Evolutionary conservation across 208 protist genomes (phyloP), one percentile per base, ranked within the genome.

Genomic region (Trypanosoma melophagium): DNA sequence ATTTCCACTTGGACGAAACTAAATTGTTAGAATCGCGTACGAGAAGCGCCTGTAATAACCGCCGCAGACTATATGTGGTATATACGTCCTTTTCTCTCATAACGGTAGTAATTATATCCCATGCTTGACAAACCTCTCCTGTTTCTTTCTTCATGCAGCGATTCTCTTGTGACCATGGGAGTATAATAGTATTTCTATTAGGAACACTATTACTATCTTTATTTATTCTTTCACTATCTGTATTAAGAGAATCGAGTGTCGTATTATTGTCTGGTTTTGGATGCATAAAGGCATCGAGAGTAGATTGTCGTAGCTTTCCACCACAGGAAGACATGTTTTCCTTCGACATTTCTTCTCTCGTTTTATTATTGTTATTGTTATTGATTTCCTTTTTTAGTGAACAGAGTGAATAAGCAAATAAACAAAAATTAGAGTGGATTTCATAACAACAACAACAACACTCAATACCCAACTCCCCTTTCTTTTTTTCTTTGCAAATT

Each of bases 81-180:
- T 41, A 4, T 12, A 56, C 56, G 4, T 24, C 19, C n/a, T 73
- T 66, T 13, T 76, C 28, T 25, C 42, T 47, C 0, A 89, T 59
- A 7, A 80, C 52, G 12, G 66, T 40, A 28, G 47, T 35, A 19
- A 89, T 61, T 8, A 74, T 35, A 13, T 76, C 62, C 76, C 80
- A 89, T 16, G 69, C 71, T 10, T 40, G 14, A 14, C 53, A 17
- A 8, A 22, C n/a, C 0, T 74, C 35, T 21, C 64, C 67, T 7
- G 60, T 41, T 5, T 60, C 22, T 13, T 53, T 66, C 5, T 53
- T 66, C 5, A 31, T n/a, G 16, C 21, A 61, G 1, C 21, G n/a
- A 49, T 83, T 77, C 13, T 69, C 31, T 31, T 54, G 13, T 17
- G 70, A 64, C 80, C 83, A 92, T 13, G 81, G 77, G 14, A 86